Evolutionary conservation across 2,329 filamentous ascomycete species (phyloP).

Genomic region (Monosporascus sp.): DNA sequence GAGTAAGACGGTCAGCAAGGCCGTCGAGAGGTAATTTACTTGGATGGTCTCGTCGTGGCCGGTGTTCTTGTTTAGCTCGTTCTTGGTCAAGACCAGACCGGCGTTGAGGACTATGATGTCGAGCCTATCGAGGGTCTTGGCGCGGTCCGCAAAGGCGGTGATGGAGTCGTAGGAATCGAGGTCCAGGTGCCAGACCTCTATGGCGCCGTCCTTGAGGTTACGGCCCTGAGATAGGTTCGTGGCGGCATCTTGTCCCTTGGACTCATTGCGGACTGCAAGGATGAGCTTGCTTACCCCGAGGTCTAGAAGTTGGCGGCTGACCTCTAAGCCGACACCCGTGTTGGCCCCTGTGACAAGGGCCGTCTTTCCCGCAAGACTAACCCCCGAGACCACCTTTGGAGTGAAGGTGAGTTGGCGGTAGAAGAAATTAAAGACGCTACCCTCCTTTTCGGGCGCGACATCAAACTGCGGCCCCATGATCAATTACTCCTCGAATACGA

Average conservation of each 20-base stretch:
- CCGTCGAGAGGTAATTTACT: slow-evolving; percentile 45
- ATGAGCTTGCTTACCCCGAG: slow-evolving; percentile 27
- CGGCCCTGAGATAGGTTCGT: not conserved
- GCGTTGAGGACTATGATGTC: slow-evolving; percentile 34
- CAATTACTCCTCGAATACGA: no score
- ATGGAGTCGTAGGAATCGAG: slow-evolving; percentile 34
- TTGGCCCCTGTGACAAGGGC: slow-evolving; percentile 29
- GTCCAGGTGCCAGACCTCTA: slow-evolving; percentile 39
- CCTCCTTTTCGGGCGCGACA: no score
- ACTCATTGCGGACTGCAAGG: slow-evolving; percentile 25
- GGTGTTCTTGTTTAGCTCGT: slow-evolving; percentile 12
- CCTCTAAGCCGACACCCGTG: slow-evolving; percentile 27
- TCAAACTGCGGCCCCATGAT: no score
- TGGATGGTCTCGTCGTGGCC: slow-evolving; percentile 38
- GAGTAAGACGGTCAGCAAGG: slow-evolving; percentile 39
- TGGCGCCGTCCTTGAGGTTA: slow-evolving; percentile 1
- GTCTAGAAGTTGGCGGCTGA: slow-evolving; percentile 23
- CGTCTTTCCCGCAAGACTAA: slow-evolving; percentile 6
- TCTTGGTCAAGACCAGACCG: slow-evolving; percentile 17
- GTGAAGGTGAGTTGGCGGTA: no score
- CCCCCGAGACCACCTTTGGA: not conserved
- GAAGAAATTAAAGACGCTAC: no score
- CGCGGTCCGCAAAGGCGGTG: slow-evolving; percentile 28
- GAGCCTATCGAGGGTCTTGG: slow-evolving; percentile 25
- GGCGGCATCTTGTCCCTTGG: slow-evolving; percentile 18